These are phyloP conservation scores for Trichoderma polysporum DNA, from an alignment of 2,329 filamentous ascomycete genomes.

Conservation along the genomic window DNA sequence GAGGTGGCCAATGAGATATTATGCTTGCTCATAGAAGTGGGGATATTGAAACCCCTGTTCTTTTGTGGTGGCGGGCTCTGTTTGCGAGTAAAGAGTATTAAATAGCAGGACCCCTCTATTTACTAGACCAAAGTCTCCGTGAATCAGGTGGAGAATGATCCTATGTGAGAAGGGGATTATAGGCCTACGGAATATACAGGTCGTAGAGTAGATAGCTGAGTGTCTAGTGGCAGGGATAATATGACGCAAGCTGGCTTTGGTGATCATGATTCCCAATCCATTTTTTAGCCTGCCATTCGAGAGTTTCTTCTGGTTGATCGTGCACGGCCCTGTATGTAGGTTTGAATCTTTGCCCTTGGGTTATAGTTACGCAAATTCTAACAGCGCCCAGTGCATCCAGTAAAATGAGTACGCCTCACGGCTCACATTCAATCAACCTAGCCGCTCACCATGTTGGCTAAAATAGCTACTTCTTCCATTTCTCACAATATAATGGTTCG, in stretches of 20 bases:
- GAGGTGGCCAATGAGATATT: constrained; percentile 7
- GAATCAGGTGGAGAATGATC: not conserved
- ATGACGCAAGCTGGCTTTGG: not conserved
- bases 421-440: too few relatives aligned
- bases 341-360: too few relatives aligned
- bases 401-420: too few relatives aligned
- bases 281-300: not conserved
- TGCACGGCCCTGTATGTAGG: too few relatives aligned
- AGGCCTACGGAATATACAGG: too few relatives aligned
- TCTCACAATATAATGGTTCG: not conserved
- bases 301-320: not conserved
- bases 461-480: not conserved
- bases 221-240: not conserved
- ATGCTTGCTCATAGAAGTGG: not conserved
- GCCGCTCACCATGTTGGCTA: too few relatives aligned
- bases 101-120: too few relatives aligned
- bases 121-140: not conserved
- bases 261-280: not conserved
- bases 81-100: too few relatives aligned
- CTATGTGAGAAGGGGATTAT: not conserved
- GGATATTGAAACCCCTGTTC: not conserved
- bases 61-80: not conserved
- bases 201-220: not conserved
- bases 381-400: too few relatives aligned
- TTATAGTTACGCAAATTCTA: too few relatives aligned